Evolutionary conservation across 257 asterid genomes (phyloP).

Genomic region (Nicotiana attenuata): DNA sequence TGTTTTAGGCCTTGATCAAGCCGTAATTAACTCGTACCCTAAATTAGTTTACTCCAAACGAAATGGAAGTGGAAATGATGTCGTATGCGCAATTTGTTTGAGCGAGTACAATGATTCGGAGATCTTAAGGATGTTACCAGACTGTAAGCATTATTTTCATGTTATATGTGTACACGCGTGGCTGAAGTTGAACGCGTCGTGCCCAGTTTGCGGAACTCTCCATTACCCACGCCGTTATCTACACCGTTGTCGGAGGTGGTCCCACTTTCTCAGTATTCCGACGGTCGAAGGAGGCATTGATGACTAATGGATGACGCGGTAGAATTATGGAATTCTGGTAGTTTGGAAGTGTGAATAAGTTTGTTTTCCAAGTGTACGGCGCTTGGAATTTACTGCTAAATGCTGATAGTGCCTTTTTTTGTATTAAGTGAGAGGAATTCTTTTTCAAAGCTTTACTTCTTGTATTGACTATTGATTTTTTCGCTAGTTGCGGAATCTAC

Average conservation of each 20-base stretch:
- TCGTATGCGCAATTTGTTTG: constrained; percentile 71
- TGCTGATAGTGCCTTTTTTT: too few relatives aligned
- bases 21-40: constrained; percentile 76
- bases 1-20: constrained; percentile 58
- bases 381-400: too few relatives aligned
- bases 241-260: constrained; percentile 78
- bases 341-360: too few relatives aligned
- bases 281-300: constrained; percentile 55
- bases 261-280: constrained; percentile 68
- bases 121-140: constrained; percentile 84
- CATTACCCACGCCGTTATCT: constrained; percentile 83
- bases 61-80: constrained; percentile 31
- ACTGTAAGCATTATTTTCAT: constrained; percentile 77
- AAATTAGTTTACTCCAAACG: constrained; percentile 47
- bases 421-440: too few relatives aligned
- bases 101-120: constrained; percentile 78
- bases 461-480: too few relatives aligned
- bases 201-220: constrained; percentile 89
- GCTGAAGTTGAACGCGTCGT: constrained; percentile 78
- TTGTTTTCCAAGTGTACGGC: too few relatives aligned
- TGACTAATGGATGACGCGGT: neutral
- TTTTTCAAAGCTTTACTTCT: too few relatives aligned
- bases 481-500: too few relatives aligned
- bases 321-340: too few relatives aligned
- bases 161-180: constrained; percentile 80